Percentiles rank a stretch among this genome's conserved stretches.
phyloP scores from a whole-genome alignment of 2,329 filamentous ascomycete genomes.

The Emmonsiellopsis sp. region DNA sequence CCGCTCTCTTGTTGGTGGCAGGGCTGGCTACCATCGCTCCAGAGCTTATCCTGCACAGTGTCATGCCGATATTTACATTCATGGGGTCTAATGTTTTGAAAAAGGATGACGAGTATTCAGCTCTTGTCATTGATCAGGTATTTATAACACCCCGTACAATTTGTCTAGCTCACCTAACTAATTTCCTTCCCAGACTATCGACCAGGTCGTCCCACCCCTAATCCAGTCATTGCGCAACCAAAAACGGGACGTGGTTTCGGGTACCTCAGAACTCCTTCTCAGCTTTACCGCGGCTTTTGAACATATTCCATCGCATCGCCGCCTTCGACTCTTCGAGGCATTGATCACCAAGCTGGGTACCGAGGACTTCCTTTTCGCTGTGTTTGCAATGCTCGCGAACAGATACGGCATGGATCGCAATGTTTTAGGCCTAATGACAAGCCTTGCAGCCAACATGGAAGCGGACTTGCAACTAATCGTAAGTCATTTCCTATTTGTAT shows the following conservation, averaged over 20 bases:
- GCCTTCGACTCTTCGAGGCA: constrained; percentile 72
- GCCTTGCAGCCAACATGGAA: constrained; percentile 63
- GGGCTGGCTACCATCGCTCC: constrained; percentile 79
- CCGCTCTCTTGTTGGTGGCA: constrained; percentile 78
- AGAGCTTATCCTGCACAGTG: constrained; percentile 84
- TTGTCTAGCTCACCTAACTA: neutral
- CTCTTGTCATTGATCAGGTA: constrained; percentile 76
- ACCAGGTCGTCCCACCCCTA: constrained; percentile 84
- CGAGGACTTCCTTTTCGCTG: constrained; percentile 76
- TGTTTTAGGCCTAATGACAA: constrained; percentile 63
- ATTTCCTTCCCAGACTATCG: constrained; percentile 57
- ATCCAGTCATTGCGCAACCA: constrained; percentile 72
- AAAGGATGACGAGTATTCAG: constrained; percentile 93
- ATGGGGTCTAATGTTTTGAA: constrained; percentile 87
- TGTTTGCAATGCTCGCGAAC: constrained; percentile 84
- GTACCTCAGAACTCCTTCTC: constrained; percentile 79
- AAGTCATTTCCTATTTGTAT: constrained; percentile 6
- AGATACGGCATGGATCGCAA: constrained; percentile 70
- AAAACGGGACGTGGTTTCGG: constrained; percentile 67
- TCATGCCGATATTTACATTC: constrained; percentile 99
- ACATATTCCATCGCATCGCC: constrained; percentile 81
- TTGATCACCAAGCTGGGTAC: constrained; percentile 77
- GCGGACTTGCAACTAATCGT: constrained; percentile 61
- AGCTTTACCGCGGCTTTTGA: constrained; percentile 96
- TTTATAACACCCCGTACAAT: neutral